These are phyloP conservation scores for Heritiera littoralis DNA, from an alignment of 345 rosid genomes.

Conservation along the genomic window DNA sequence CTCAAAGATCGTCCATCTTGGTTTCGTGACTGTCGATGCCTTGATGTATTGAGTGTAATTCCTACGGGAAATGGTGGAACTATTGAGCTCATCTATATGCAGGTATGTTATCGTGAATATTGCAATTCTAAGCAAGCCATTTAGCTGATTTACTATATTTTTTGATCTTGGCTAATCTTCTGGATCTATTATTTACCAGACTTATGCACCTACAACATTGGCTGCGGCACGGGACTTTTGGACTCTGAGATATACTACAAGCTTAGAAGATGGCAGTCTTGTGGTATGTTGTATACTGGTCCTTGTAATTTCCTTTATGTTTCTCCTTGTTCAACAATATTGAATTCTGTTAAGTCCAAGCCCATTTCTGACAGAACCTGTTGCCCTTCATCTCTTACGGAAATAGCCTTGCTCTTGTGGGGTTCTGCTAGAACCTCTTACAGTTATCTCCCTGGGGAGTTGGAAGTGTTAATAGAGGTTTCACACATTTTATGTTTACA, in stretches of 20 bases:
- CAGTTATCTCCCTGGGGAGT: neutral
- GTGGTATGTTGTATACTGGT: slow-evolving; percentile 48
- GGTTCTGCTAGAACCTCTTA: neutral
- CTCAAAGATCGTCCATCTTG: slow-evolving; percentile 97
- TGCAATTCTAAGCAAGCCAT: neutral
- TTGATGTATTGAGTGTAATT: slow-evolving; percentile 67
- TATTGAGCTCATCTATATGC: slow-evolving; percentile 84
- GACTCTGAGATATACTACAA: slow-evolving; percentile 85
- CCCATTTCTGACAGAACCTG: neutral
- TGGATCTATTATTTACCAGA: slow-evolving; percentile 39
- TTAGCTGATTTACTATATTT: neutral
- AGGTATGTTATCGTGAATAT: slow-evolving; percentile 44
- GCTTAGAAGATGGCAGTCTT: slow-evolving; percentile 91
- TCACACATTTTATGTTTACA: neutral
- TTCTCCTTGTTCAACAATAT: neutral
- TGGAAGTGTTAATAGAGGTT: neutral
- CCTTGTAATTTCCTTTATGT: neutral
- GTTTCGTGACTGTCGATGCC: slow-evolving; percentile 92
- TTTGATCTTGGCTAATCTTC: neutral
- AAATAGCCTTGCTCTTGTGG: neutral
- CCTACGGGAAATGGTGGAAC: slow-evolving; percentile 89
- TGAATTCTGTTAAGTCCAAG: neutral
- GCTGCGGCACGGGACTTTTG: slow-evolving; percentile 97
- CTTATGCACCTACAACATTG: slow-evolving; percentile 86
- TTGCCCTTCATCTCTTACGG: neutral